A percentile compares a stretch with the other conserved stretches of the same genome.
These are phyloP conservation scores for Friedmanniomyces simplex DNA, from an alignment of 495 filamentous ascomycete species.

Conservation along the genomic window DNA sequence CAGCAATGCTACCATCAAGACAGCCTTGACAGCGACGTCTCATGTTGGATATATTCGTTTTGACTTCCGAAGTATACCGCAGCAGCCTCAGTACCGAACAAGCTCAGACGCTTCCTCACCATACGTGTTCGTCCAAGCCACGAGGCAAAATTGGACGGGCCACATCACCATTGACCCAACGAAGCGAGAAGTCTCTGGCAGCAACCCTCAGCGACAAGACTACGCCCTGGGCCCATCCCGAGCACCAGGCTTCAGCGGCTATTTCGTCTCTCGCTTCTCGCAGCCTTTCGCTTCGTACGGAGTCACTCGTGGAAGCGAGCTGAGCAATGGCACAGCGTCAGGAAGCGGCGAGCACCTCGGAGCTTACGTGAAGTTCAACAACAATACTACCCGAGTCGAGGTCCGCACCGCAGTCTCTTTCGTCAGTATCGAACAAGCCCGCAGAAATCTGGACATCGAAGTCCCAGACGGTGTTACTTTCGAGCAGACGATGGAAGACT, in stretches of 20 bases:
- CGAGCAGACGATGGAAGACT: constrained; percentile 8
- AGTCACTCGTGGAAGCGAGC: constrained; percentile 1
- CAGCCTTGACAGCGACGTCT: constrained; percentile 19
- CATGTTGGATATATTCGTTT: constrained; percentile 15
- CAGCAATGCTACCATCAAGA: constrained; percentile 8
- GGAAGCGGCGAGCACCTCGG: constrained; percentile 13
- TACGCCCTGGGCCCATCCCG: constrained; percentile 13
- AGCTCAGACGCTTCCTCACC: not conserved
- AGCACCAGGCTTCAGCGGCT: constrained; percentile 15
- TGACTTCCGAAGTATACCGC: not conserved
- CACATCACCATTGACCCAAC: constrained; percentile 9
- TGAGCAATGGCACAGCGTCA: not conserved
- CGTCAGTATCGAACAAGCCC: constrained; percentile 18
- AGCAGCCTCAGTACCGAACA: not conserved
- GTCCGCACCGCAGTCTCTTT: constrained; percentile 18
- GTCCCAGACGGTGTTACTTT: constrained; percentile 9
- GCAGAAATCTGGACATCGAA: constrained; percentile 15
- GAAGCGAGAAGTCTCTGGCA: constrained; percentile 13
- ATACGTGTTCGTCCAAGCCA: constrained; percentile 16
- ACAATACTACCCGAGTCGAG: not conserved
- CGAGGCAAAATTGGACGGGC: constrained; percentile 19
- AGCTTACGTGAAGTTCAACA: constrained; percentile 13
- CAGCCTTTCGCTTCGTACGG: constrained; percentile 13
- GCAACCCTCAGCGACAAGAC: constrained; percentile 20
- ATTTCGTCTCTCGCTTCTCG: constrained; percentile 21